Evolutionary conservation across 129 eudicot species (phyloP).

Genomic region (Lactuca saligna): DNA sequence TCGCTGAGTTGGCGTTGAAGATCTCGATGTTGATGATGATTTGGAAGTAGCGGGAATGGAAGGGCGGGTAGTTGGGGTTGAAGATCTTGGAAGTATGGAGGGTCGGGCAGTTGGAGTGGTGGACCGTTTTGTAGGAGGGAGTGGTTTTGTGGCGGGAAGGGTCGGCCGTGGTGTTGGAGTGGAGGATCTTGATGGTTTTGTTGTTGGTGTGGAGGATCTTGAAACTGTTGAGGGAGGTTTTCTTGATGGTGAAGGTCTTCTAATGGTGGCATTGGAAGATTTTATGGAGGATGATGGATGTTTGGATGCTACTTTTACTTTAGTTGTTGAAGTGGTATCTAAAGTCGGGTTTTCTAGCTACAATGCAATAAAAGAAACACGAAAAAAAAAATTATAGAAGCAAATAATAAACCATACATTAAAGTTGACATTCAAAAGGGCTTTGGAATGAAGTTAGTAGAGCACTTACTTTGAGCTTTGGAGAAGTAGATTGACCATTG

Average conservation of each 20-base stretch:
- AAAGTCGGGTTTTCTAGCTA: conserved; percentile 44
- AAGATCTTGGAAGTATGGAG: conserved; percentile 38
- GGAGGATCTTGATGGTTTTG: conserved; percentile 55
- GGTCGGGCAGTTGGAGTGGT: conserved; percentile 39
- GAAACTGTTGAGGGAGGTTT: conserved; percentile 38
- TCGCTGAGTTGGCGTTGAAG: conserved; percentile 52
- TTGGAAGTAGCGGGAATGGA: conserved; percentile 36
- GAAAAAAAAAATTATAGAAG: conserved; percentile 20
- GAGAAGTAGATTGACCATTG: conserved; percentile 28
- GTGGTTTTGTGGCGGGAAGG: conserved; percentile 42
- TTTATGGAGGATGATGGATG: conserved; percentile 39
- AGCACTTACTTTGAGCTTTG: conserved; percentile 52
- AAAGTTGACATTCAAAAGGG: too few relatives aligned
- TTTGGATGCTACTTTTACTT: conserved; percentile 22
- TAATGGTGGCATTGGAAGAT: conserved; percentile 38
- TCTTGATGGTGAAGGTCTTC: conserved; percentile 54
- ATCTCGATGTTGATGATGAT: conserved; percentile 45
- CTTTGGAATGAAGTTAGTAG: too few relatives aligned
- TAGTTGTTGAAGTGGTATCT: conserved; percentile 34
- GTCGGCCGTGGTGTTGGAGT: conserved; percentile 59
- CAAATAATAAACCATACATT: neutral
- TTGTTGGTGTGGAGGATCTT: conserved; percentile 52
- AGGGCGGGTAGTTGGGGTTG: conserved; percentile 50
- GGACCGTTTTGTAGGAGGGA: conserved; percentile 34
- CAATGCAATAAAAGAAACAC: conserved; percentile 11